A percentile compares a stretch with the other conserved stretches of the same genome.
Conservation (phyloP, 768 basidiomycete species). For the Podaxis sp. region DNA sequence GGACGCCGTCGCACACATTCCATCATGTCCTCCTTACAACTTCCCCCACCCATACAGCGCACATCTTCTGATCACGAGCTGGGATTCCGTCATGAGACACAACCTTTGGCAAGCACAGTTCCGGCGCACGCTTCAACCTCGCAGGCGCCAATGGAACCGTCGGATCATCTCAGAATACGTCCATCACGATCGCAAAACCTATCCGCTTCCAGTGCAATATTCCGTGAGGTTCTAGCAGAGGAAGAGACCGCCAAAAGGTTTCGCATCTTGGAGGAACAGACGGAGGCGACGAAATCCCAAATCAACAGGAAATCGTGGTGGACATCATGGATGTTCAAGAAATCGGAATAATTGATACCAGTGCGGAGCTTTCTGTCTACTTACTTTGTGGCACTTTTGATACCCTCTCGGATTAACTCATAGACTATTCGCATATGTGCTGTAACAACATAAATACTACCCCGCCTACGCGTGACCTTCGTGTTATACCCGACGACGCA, state of each 20-base stretch:
- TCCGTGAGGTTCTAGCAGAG: constrained; percentile 69
- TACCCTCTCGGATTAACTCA: constrained; percentile 38
- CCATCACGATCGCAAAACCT: constrained; percentile 39
- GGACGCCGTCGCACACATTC: constrained; percentile 35
- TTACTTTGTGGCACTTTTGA: constrained; percentile 27
- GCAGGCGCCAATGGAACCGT: constrained; percentile 33
- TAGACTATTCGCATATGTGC: constrained; percentile 23
- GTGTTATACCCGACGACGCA: constrained; percentile 3
- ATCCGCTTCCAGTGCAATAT: constrained; percentile 63
- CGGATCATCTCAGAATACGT: constrained; percentile 11
- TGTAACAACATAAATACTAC: constrained; percentile 10
- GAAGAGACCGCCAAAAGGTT: constrained; percentile 58
- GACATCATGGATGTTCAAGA: constrained; percentile 66
- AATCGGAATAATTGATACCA: constrained; percentile 25
- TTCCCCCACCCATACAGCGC: constrained; percentile 28
- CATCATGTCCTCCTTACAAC: constrained; percentile 34
- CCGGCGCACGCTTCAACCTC: constrained; percentile 34
- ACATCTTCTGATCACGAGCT: constrained; percentile 34
- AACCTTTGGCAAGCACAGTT: constrained; percentile 45
- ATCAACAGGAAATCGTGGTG: constrained; percentile 53
- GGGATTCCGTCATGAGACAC: constrained; percentile 41
- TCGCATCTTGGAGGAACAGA: constrained; percentile 54
- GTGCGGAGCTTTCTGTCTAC: constrained; percentile 27
- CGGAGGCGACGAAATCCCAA: constrained; percentile 44
- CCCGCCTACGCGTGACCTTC: constrained; percentile 15